These are phyloP conservation scores for Zea luxurians DNA, from an alignment of 176 grass and related monocot species.

Conservation along the genomic window DNA sequence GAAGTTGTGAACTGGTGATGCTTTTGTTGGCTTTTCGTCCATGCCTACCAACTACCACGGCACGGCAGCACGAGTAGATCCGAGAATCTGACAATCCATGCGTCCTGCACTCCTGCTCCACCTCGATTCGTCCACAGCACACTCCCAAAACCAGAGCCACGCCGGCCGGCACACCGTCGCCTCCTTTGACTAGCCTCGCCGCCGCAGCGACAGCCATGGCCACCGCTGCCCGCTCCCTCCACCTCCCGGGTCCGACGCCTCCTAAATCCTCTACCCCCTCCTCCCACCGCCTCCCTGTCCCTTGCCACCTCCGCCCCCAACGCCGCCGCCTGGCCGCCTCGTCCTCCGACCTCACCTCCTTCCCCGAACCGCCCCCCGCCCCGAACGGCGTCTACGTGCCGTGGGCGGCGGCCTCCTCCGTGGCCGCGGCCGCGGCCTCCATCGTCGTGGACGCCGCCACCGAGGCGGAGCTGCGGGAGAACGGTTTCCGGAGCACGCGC, in stretches of 20 bases:
- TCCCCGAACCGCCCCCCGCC: slow-evolving; percentile 34
- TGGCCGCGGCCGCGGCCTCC: slow-evolving; percentile 22
- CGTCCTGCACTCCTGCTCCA: neutral
- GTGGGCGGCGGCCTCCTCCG: slow-evolving; percentile 11
- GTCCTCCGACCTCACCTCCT: slow-evolving; percentile 39
- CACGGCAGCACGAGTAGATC: neutral
- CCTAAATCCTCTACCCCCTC: slow-evolving; percentile 3
- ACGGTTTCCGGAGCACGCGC: slow-evolving; percentile 92
- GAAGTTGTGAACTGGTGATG: neutral
- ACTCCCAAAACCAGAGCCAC: neutral
- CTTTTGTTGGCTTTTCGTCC: neutral
- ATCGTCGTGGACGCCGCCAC: slow-evolving; percentile 65
- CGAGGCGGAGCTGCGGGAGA: slow-evolving; percentile 88
- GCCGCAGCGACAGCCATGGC: slow-evolving; percentile 25
- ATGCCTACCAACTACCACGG: no score
- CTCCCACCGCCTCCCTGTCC: neutral
- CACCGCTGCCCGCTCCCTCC: slow-evolving; percentile 37
- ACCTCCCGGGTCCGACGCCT: neutral
- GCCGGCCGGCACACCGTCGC: slow-evolving; percentile 23
- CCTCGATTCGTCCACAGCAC: neutral
- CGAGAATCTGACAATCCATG: slow-evolving; percentile 18
- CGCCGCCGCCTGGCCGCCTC: slow-evolving; percentile 20
- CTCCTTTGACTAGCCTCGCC: neutral
- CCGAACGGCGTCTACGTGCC: slow-evolving; percentile 36
- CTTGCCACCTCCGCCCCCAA: slow-evolving; percentile 16